These are phyloP conservation scores for Periglandula ipomoeae DNA, from an alignment of 2,329 filamentous ascomycete species.

Conservation along the genomic window DNA sequence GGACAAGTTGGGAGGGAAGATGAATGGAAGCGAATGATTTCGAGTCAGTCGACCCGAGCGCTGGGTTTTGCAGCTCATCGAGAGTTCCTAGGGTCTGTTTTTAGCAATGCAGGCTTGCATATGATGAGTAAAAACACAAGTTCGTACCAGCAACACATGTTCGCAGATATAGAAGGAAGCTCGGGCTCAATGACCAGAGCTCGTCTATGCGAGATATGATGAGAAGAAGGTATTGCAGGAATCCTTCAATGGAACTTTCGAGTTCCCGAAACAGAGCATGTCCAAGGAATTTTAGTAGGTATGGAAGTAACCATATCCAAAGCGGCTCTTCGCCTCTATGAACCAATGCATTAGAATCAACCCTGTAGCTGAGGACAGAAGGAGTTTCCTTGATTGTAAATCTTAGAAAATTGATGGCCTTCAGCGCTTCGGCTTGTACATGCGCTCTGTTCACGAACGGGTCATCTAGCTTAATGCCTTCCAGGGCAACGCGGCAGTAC, in stretches of 20 bases:
- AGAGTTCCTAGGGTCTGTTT: conserved; percentile 20
- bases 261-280: conserved; percentile 39
- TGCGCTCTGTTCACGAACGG: conserved; percentile 52
- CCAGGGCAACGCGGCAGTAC: conserved; percentile 69
- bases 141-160: conserved; percentile 34
- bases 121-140: conserved; percentile 1
- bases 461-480: conserved; percentile 58
- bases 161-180: conserved; percentile 39
- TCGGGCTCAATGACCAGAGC: conserved; percentile 38
- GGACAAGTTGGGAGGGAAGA: conserved; percentile 30
- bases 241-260: conserved; percentile 39
- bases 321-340: conserved; percentile 51
- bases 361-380: conserved; percentile 46
- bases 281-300: conserved; percentile 47
- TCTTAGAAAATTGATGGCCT: conserved; percentile 70
- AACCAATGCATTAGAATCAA: conserved; percentile 32
- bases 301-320: conserved; percentile 57
- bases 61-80: conserved; percentile 25
- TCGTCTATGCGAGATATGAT: conserved; percentile 32
- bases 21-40: conserved; percentile 19
- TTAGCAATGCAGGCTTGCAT: conserved; percentile 10
- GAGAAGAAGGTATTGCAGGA: conserved; percentile 41
- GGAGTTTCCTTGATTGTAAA: conserved; percentile 69
- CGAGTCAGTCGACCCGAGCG: conserved; percentile 16
- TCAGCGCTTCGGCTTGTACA: conserved; percentile 50